Evolutionary conservation across 1,284 basidiomycete genomes (phyloP).

Genomic region (Tilletia caries): DNA sequence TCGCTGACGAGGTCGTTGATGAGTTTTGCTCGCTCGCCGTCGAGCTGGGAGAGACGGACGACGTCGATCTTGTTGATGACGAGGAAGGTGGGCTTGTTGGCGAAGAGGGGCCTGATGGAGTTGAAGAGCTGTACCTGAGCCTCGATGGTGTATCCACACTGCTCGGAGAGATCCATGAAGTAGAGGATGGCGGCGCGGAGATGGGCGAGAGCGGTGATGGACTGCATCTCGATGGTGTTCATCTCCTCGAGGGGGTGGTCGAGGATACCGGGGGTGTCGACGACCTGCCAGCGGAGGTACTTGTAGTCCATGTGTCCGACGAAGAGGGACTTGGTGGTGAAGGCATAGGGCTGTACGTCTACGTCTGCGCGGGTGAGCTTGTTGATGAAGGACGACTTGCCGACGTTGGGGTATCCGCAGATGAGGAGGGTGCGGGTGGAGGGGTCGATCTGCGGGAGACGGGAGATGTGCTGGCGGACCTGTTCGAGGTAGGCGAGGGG

Average conservation of each 20-base stretch:
- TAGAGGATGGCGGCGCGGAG: conserved; percentile 51
- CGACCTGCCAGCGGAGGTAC: conserved; percentile 53
- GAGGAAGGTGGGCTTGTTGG: conserved; percentile 52
- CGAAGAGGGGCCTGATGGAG: conserved; percentile 53
- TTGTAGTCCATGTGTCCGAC: conserved; percentile 55
- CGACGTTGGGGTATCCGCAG: conserved; percentile 53
- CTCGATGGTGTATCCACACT: conserved; percentile 53
- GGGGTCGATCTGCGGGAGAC: conserved; percentile 52
- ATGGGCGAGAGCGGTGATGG: conserved; percentile 52
- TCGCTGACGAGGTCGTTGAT: conserved; percentile 45
- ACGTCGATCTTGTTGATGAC: conserved; percentile 52
- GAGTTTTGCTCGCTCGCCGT: conserved; percentile 40
- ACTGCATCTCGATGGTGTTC: conserved; percentile 55
- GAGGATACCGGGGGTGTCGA: conserved; percentile 53
- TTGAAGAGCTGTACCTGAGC: conserved; percentile 53
- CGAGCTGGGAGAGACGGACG: conserved; percentile 41
- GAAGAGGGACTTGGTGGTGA: conserved; percentile 54
- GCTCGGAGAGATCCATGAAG: conserved; percentile 54
- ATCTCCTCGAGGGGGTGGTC: conserved; percentile 54
- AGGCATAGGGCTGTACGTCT: conserved; percentile 53
- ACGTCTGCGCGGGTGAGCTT: conserved; percentile 53
- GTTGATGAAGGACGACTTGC: conserved; percentile 53
- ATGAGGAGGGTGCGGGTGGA: conserved; percentile 50
- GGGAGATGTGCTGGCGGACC: conserved; percentile 53
- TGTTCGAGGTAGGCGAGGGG: conserved; percentile 53